Evolutionary conservation across 2,329 filamentous ascomycete genomes (phyloP).

Genomic region (Emmonsia crescens): DNA sequence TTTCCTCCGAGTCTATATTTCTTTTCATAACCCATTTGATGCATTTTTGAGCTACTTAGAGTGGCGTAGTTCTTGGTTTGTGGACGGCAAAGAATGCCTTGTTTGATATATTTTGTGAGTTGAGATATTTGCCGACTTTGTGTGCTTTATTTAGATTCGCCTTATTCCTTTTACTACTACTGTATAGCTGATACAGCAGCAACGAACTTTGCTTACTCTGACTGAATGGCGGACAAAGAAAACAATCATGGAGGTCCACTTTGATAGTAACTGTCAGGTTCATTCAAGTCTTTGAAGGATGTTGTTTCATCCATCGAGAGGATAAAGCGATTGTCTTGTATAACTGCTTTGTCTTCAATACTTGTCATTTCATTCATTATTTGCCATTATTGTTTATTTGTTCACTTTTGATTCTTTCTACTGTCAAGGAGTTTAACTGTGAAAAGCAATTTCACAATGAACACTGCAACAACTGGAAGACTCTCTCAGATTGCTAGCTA

Average conservation of each 20-base stretch:
- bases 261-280: not conserved
- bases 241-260: not conserved
- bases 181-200: not conserved
- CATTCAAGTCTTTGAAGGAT: not conserved
- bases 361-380: not conserved
- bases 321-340: not conserved
- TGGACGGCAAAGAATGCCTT: not conserved
- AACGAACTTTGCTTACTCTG: not conserved
- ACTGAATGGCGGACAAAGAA: not conserved
- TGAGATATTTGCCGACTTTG: not conserved
- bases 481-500: not conserved
- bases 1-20: not conserved
- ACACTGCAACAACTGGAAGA: not conserved
- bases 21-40: not conserved
- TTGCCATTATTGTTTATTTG: not conserved
- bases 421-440: not conserved
- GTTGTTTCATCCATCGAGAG: not conserved
- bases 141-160: not conserved
- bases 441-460: not conserved
- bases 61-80: not conserved
- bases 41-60: not conserved
- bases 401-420: not conserved
- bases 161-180: not conserved
- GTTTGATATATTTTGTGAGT: not conserved
- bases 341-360: not conserved